Evolutionary conservation across 1,139 yeast genomes (phyloP).

Genomic region (Debaryomyces robertsiae): DNA sequence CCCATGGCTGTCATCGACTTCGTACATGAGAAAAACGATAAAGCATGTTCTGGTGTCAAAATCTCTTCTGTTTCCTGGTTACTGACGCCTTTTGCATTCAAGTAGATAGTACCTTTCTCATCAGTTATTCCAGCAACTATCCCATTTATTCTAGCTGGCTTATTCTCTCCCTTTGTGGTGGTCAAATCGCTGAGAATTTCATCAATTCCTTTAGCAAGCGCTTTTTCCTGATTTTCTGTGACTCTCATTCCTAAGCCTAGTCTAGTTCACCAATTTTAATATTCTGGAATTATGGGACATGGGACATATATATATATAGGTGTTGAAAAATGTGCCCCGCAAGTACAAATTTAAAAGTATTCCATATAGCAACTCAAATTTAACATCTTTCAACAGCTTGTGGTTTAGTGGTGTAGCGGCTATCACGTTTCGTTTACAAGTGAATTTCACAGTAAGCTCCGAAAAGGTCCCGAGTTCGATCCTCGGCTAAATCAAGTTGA

Average conservation of each 20-base stretch:
- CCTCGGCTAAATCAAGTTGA: slow-evolving; percentile 34
- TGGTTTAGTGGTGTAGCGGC: slow-evolving; percentile 38
- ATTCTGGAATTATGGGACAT: too few relatives aligned
- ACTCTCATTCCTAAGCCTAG: slow-evolving; percentile 6
- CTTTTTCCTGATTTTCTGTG: slow-evolving; percentile 16
- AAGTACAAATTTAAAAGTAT: background rate
- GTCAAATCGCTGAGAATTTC: slow-evolving; percentile 18
- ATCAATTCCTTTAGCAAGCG: slow-evolving; percentile 19
- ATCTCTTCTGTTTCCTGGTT: slow-evolving; percentile 22
- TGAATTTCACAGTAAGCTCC: slow-evolving; percentile 29
- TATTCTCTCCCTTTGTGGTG: slow-evolving; percentile 13
- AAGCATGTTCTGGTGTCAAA: slow-evolving; percentile 26
- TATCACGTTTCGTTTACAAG: slow-evolving; percentile 37
- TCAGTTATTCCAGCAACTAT: slow-evolving; percentile 34
- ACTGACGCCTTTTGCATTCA: slow-evolving; percentile 28
- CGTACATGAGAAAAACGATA: slow-evolving; percentile 50
- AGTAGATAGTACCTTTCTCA: slow-evolving; percentile 24
- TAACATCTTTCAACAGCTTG: slow-evolving; percentile 9
- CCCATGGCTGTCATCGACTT: slow-evolving; percentile 53
- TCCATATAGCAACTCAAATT: background rate
- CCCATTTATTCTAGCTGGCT: slow-evolving; percentile 26
- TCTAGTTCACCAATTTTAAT: too few relatives aligned
- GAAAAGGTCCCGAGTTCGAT: slow-evolving; percentile 40
- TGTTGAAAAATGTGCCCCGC: too few relatives aligned
- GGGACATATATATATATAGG: too few relatives aligned